A percentile compares a stretch with the other conserved stretches of the same genome.
Conservation (phyloP, 31 red algal genomes). For the Porphyra umbilicalis region DNA sequence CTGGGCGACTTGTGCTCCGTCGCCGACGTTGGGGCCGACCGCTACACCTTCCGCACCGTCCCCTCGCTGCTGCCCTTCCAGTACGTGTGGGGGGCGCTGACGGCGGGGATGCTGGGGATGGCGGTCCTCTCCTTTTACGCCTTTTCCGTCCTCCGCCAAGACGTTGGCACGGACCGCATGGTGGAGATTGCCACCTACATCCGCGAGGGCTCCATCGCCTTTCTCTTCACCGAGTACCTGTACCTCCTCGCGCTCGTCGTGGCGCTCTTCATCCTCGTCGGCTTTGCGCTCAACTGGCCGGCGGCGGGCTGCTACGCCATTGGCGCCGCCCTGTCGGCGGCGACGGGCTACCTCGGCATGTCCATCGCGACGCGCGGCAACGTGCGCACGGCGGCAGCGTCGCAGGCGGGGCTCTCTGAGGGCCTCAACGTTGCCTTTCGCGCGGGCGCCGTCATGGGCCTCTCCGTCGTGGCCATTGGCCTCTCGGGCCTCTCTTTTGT, state of each 20-base stretch:
- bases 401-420: conserved; percentile 3
- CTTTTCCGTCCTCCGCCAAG: conserved; percentile 6
- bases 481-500: conserved; percentile 19
- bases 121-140: conserved; percentile 15
- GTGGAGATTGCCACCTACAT: conserved; percentile 28
- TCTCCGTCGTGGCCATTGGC: conserved; percentile 28
- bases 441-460: conserved; percentile 34
- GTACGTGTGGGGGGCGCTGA: conserved; percentile 37
- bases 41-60: conserved; percentile 34
- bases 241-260: conserved; percentile 5
- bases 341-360: conserved; percentile 46
- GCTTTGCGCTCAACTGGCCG: conserved; percentile 9
- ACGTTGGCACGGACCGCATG: conserved; percentile 22
- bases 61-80: conserved; percentile 37
- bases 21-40: not conserved
- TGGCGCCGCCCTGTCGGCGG: conserved; percentile 24
- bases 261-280: conserved; percentile 16
- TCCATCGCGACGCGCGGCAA: conserved; percentile 22
- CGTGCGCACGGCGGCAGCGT: conserved; percentile 28
- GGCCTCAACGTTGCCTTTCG: conserved; percentile 28
- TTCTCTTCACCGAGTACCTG: conserved; percentile 22
- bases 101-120: conserved; percentile 24
- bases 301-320: conserved; percentile 15
- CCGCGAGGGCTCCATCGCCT: conserved; percentile 7
- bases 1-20: not conserved